Evolutionary conservation across 2,329 filamentous ascomycete species (phyloP).

Genomic region (Ascocoryne sarcoides): DNA sequence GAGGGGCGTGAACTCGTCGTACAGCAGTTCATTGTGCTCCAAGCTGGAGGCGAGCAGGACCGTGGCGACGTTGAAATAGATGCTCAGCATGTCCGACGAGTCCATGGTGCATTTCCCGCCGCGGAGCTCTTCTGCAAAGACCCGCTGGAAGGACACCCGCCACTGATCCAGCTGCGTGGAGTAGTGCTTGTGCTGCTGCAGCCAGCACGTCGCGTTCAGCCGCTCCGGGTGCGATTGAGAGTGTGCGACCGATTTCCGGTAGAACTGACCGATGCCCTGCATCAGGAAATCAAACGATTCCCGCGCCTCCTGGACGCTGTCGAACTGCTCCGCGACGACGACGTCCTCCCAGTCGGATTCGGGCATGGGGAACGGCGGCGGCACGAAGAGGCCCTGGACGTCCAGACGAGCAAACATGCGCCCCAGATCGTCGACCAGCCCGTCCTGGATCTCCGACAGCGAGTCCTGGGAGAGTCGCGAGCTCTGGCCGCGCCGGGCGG

Average conservation of each 20-base stretch:
- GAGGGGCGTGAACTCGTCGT: conserved; percentile 23
- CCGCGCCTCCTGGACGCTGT: conserved; percentile 23
- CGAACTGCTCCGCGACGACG: conserved; percentile 21
- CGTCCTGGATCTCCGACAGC: conserved; percentile 27
- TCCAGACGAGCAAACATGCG: conserved; percentile 27
- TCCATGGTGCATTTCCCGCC: conserved; percentile 19
- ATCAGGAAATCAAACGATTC: conserved; percentile 27
- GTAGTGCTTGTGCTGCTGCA: conserved; percentile 24
- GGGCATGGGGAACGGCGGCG: conserved; percentile 26
- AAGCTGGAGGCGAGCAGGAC: conserved; percentile 25
- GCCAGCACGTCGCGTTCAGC: conserved; percentile 19
- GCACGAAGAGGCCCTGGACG: conserved; percentile 25
- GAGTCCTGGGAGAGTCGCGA: conserved; percentile 27
- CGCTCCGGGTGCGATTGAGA: conserved; percentile 22
- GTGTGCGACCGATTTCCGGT: conserved; percentile 23
- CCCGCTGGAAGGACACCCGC: conserved; percentile 22
- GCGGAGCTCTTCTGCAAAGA: conserved; percentile 20
- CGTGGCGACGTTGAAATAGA: conserved; percentile 27
- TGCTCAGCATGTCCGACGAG: conserved; percentile 23
- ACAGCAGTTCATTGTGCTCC: conserved; percentile 24
- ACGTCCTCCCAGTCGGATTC: conserved; percentile 26
- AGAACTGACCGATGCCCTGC: conserved; percentile 27
- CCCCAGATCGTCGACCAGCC: conserved; percentile 26
- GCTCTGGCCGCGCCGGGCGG: conserved; percentile 22
- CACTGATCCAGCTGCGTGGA: conserved; percentile 24